These are phyloP conservation scores for Saccharomyces hybrid DNA, from an alignment of 1,139 yeast genomes.

Conservation along the genomic window DNA sequence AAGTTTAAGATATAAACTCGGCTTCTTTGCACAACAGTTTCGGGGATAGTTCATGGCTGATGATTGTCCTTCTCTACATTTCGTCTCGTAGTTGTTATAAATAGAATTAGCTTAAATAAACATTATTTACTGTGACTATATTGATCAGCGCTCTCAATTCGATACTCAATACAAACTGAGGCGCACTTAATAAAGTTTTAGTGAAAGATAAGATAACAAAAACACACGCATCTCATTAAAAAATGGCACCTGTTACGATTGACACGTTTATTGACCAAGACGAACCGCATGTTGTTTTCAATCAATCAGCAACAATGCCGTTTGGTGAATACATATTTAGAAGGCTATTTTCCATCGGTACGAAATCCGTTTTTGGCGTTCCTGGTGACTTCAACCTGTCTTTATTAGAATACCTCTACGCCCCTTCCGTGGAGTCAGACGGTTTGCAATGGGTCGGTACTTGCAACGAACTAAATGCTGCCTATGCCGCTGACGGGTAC, in stretches of 20 bases:
- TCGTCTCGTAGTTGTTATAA: no score
- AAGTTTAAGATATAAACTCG: not conserved
- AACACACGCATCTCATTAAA: not conserved
- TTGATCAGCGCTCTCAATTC: not conserved
- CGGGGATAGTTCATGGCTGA: not conserved
- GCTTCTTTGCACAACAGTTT: not conserved
- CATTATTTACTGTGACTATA: not conserved
- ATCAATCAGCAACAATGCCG: constrained; percentile 16
- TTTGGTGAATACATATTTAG: constrained; percentile 32
- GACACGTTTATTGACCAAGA: not conserved
- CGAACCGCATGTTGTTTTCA: not conserved
- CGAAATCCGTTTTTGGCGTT: constrained; percentile 36
- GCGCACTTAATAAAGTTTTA: not conserved
- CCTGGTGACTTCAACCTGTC: constrained; percentile 57
- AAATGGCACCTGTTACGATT: not conserved
- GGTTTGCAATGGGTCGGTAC: constrained; percentile 39
- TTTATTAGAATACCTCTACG: constrained; percentile 47
- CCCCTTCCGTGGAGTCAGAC: constrained; percentile 14
- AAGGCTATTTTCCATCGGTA: constrained; percentile 25
- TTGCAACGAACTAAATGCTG: constrained; percentile 52
- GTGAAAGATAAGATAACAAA: not conserved
- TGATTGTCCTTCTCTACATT: not conserved
- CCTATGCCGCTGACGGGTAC: constrained; percentile 63
- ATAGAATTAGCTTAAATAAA: not conserved
- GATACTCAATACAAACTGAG: not conserved